These are phyloP conservation scores for Bonnemaisonia californica DNA, from an alignment of 31 red algal species.

Conservation along the genomic window DNA sequence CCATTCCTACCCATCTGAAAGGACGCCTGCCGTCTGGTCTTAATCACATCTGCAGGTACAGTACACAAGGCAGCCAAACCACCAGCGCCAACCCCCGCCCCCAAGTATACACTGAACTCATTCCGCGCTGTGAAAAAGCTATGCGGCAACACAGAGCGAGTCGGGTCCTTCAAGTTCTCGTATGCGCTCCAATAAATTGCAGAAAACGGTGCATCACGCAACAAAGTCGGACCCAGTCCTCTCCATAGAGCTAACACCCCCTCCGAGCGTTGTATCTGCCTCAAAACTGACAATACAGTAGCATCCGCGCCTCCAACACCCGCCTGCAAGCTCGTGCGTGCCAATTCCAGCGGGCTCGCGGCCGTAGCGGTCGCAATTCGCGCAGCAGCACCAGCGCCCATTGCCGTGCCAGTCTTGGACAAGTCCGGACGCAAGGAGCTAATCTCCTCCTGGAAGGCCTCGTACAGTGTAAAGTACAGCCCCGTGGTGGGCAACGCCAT, in stretches of 20 bases:
- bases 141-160: constrained; percentile 24
- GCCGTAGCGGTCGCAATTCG: constrained; percentile 49
- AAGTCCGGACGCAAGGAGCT: neutral
- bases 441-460: constrained; percentile 44
- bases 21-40: constrained; percentile 82
- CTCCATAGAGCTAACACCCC: constrained; percentile 78
- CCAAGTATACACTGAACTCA: constrained; percentile 41
- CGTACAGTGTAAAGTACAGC: constrained; percentile 93
- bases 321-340: constrained; percentile 83
- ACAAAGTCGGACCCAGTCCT: constrained; percentile 79
- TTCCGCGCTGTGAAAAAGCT: neutral
- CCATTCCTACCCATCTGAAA: constrained; percentile 1
- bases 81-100: constrained; percentile 78
- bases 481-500: constrained; percentile 88
- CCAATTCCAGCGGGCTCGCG: constrained; percentile 89
- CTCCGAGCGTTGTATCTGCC: constrained; percentile 25
- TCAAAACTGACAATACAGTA: constrained; percentile 48
- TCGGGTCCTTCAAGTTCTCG: constrained; percentile 76
- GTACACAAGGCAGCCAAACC: constrained; percentile 81
- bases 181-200: constrained; percentile 97
- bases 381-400: constrained; percentile 62
- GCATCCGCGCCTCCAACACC: constrained; percentile 21
- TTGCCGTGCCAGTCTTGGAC: constrained; percentile 10
- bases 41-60: constrained; percentile 93
- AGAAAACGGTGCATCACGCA: constrained; percentile 96